These are phyloP conservation scores for Fraxinus baroniana DNA, from an alignment of 305 asterid genomes.

Conservation along the genomic window DNA sequence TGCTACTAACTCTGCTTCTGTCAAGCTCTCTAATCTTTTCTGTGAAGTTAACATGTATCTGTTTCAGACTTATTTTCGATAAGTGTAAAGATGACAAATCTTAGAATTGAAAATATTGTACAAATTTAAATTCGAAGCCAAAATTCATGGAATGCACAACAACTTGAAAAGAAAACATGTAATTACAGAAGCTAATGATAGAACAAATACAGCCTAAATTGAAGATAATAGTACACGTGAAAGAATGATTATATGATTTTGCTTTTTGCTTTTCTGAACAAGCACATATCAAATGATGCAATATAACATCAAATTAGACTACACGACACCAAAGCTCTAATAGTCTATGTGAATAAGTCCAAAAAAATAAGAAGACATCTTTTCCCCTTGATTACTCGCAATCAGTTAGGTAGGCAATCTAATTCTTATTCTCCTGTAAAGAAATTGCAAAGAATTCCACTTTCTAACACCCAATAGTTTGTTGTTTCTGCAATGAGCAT, in stretches of 20 bases:
- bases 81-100: not conserved
- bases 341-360: not conserved
- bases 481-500: not conserved
- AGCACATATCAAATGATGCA: too few relatives aligned
- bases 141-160: not conserved
- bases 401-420: not conserved
- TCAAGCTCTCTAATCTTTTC: constrained; percentile 92
- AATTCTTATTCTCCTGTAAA: not conserved
- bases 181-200: too few relatives aligned
- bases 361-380: not conserved
- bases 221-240: not conserved
- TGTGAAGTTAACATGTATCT: constrained; percentile 27
- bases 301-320: not conserved
- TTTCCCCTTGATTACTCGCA: not conserved
- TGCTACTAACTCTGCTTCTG: constrained; percentile 77
- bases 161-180: not conserved
- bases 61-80: constrained; percentile 12
- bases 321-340: not conserved
- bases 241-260: not conserved
- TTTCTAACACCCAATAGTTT: too few relatives aligned
- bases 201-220: not conserved
- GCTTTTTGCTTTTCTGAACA: not conserved
- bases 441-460: not conserved
- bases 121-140: not conserved
- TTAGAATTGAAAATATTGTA: not conserved